These are phyloP conservation scores for Cryomyces minteri DNA, from an alignment of 495 filamentous ascomycete species.

Conservation along the genomic window DNA sequence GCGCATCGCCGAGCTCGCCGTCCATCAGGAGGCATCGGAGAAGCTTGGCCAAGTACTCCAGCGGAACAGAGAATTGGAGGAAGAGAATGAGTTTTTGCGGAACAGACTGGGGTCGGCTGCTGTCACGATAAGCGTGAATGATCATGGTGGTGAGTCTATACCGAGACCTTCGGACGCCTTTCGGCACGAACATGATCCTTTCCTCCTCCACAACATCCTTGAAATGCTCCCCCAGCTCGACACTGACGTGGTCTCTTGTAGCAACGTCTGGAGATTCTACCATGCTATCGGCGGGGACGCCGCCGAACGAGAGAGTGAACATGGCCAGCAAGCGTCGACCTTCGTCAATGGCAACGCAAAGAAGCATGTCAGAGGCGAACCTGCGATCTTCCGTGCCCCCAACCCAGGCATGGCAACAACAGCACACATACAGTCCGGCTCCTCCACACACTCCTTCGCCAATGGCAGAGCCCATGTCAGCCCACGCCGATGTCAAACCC, in stretches of 20 bases:
- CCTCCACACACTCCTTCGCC: too few species aligned
- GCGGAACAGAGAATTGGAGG: slow-evolving; percentile 34
- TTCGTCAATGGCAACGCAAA: slow-evolving; percentile 1
- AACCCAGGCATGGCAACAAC: background rate
- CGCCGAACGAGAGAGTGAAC: too few species aligned
- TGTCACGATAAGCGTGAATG: background rate
- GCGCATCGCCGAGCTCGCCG: slow-evolving; percentile 42
- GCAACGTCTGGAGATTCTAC: too few species aligned
- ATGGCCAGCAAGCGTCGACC: slow-evolving; percentile 4
- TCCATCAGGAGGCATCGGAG: slow-evolving; percentile 24
- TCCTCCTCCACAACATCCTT: too few species aligned
- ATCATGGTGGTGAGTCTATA: slow-evolving; percentile 1
- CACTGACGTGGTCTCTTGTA: too few species aligned
- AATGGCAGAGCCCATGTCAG: background rate
- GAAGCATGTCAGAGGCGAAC: slow-evolving; percentile 2
- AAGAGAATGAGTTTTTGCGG: slow-evolving; percentile 25
- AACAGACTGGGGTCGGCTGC: slow-evolving; percentile 14
- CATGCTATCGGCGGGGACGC: too few species aligned
- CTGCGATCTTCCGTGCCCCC: slow-evolving; percentile 2
- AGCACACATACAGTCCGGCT: too few species aligned
- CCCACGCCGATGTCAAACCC: too few species aligned
- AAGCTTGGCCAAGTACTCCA: slow-evolving; percentile 28
- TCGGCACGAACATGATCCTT: too few species aligned
- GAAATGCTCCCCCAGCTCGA: too few species aligned
- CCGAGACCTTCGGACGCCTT: too few species aligned